Evolutionary conservation across 805 yeast species (phyloP).

Genomic region (Ogataea salicorniae): DNA sequence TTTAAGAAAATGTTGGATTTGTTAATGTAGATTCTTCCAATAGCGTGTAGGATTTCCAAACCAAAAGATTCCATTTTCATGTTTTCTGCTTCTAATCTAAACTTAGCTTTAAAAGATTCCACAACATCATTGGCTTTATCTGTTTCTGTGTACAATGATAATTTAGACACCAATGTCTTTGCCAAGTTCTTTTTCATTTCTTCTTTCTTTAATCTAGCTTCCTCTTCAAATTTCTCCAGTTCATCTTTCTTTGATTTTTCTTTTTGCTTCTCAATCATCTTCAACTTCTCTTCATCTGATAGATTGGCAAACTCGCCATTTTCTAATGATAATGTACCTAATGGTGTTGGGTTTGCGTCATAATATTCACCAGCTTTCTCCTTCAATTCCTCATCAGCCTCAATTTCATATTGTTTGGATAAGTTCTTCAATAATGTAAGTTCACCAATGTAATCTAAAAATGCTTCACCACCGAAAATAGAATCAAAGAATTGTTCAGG

Average conservation of each 20-base stretch:
- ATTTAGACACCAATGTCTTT: conserved; percentile 40
- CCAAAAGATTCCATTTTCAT: conserved; percentile 96
- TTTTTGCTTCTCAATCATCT: conserved; percentile 25
- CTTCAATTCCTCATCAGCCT: conserved; percentile 26
- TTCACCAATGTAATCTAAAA: conserved; percentile 76
- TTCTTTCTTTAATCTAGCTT: conserved; percentile 57
- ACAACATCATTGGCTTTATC: conserved; percentile 57
- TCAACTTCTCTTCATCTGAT: conserved; percentile 26
- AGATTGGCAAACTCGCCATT: conserved; percentile 20
- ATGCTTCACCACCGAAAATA: conserved; percentile 82
- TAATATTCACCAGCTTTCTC: conserved; percentile 43
- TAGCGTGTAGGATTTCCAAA: conserved; percentile 73
- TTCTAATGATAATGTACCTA: conserved; percentile 21
- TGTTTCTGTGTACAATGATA: conserved; percentile 51
- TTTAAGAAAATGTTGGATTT: conserved; percentile 71
- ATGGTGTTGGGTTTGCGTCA: conserved; percentile 37
- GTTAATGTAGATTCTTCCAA: conserved; percentile 71
- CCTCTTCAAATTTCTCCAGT: conserved; percentile 67
- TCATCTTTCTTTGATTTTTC: conserved; percentile 44
- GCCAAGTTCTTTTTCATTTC: conserved; percentile 48
- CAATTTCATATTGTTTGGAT: conserved; percentile 48
- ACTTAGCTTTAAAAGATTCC: conserved; percentile 45
- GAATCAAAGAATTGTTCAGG: conserved; percentile 78
- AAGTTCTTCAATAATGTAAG: conserved; percentile 62
- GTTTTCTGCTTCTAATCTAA: conserved; percentile 64